Conservation (phyloP, 108 stramenopile genomes). For the Aurantiochytrium sp. region DNA sequence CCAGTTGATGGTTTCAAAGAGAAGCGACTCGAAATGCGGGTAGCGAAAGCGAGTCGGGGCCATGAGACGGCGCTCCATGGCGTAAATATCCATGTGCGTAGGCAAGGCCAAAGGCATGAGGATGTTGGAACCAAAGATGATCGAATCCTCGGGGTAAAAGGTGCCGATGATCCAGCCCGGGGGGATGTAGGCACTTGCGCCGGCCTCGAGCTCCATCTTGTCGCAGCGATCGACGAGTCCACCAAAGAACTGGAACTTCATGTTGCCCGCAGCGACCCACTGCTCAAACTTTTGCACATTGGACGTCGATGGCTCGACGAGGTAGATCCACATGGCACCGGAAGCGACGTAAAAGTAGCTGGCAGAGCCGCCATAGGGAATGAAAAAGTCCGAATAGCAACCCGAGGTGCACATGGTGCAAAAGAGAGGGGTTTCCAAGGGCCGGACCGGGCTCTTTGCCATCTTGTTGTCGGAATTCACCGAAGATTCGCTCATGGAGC, state of each 20-base stretch:
- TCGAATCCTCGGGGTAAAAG: not conserved
- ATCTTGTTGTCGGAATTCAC: not conserved
- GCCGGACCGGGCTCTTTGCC: not conserved
- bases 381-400: not conserved
- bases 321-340: conserved; percentile 4
- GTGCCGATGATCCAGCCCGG: not conserved
- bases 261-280: not conserved
- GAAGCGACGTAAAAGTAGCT: not conserved
- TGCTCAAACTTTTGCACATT: not conserved
- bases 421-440: not conserved
- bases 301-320: not conserved
- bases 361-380: not conserved
- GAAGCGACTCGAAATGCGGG: not conserved
- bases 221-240: not conserved
- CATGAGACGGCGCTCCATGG: not conserved
- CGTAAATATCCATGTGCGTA: not conserved
- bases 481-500: not conserved
- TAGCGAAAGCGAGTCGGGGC: not conserved
- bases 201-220: not conserved
- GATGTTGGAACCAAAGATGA: conserved; percentile 2
- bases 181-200: not conserved
- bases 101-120: not conserved
- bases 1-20: not conserved
- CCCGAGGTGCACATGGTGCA: conserved; percentile 9
- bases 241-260: conserved; percentile 15